A percentile compares a stretch with the other conserved stretches of the same genome.
Conservation (phyloP, 2,329 filamentous ascomycete genomes). For the Pseudomassariella vexata region DNA sequence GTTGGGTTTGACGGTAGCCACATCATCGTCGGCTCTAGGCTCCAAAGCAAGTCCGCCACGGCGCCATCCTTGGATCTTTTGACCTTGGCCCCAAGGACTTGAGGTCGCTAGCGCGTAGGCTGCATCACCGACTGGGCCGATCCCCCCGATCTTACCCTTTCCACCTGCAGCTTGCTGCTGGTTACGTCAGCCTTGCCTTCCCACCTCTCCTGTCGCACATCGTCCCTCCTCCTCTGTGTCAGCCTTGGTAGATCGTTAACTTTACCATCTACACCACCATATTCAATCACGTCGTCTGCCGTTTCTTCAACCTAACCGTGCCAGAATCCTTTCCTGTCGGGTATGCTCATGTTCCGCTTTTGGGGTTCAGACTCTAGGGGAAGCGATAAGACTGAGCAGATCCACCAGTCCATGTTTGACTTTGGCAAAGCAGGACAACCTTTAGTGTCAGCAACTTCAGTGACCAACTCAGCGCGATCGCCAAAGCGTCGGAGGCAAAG, state of each 20-base stretch:
- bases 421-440: conserved; percentile 26
- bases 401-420: conserved; percentile 33
- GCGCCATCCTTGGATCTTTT: not conserved
- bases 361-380: conserved; percentile 54
- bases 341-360: conserved; percentile 56
- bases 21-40: conserved; percentile 18
- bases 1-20: conserved; percentile 27
- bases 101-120: conserved; percentile 3
- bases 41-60: not conserved
- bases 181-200: conserved; percentile 27
- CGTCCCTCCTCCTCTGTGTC: conserved; percentile 12
- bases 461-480: conserved; percentile 19
- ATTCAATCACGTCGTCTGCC: too few species aligned
- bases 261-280: not conserved
- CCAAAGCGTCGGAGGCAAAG: conserved; percentile 24
- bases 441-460: conserved; percentile 21
- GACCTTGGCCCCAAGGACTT: not conserved
- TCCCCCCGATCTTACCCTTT: conserved; percentile 7
- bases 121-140: conserved; percentile 7
- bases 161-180: conserved; percentile 9
- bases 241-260: conserved; percentile 4
- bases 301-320: too few species aligned
- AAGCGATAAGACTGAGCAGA: conserved; percentile 45
- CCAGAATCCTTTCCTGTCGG: too few species aligned
- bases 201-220: conserved; percentile 19